phyloP scores from a whole-genome alignment of 2,329 filamentous ascomycete species.

The Malbranchea zuffiana region DNA sequence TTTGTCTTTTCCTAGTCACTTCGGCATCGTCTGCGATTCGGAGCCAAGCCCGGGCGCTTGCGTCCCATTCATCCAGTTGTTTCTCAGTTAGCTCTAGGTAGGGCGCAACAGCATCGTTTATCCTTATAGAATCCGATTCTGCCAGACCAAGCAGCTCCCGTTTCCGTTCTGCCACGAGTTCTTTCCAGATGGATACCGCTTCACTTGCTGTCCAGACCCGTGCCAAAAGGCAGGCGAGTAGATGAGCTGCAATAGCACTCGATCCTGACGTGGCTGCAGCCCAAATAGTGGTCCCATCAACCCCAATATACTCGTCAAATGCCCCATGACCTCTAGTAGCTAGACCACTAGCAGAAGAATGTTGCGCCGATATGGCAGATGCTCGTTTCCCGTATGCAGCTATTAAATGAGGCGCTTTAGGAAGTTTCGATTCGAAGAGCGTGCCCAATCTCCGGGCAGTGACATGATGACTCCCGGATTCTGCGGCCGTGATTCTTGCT shows the following conservation, averaged over 20 bases:
- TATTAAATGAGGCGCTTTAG: constrained; percentile 24
- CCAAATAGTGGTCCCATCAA: constrained; percentile 17
- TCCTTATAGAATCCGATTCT: too few relatives aligned
- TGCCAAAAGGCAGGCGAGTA: constrained; percentile 28
- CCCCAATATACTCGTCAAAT: constrained; percentile 12
- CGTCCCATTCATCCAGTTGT: constrained; percentile 29
- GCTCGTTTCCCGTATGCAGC: constrained; percentile 27
- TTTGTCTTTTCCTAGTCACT: too few relatives aligned
- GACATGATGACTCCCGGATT: constrained; percentile 26
- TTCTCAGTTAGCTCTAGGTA: constrained; percentile 17
- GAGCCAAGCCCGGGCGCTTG: constrained; percentile 31
- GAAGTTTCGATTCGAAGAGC: constrained; percentile 28
- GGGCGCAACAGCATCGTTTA: background rate
- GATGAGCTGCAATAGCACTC: constrained; percentile 22
- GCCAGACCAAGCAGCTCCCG: background rate
- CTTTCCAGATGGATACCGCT: constrained; percentile 25
- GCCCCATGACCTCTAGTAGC: too few relatives aligned
- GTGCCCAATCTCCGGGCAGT: constrained; percentile 33
- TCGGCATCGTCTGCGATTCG: constrained; percentile 22
- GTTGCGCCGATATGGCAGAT: too few relatives aligned
- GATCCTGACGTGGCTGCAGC: constrained; percentile 21
- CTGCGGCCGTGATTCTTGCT: constrained; percentile 25
- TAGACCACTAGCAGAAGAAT: too few relatives aligned
- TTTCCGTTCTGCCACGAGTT: constrained; percentile 18
- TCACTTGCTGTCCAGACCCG: constrained; percentile 18